These are phyloP conservation scores for Fusarium falciforme DNA, from an alignment of 2,329 filamentous ascomycete species.

Conservation along the genomic window DNA sequence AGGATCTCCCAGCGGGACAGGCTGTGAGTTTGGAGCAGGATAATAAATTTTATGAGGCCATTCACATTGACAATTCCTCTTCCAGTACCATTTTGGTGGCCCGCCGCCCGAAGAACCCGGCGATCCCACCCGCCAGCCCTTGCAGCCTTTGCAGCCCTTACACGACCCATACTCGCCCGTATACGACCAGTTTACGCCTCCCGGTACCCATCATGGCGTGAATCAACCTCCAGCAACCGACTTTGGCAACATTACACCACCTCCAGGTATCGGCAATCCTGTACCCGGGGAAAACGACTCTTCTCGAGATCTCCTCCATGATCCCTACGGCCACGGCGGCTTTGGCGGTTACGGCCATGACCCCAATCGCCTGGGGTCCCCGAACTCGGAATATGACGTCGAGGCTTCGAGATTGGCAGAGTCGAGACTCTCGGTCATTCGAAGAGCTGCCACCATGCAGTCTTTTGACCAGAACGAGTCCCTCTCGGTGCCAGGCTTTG, in stretches of 20 bases:
- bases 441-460: conserved; percentile 28
- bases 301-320: conserved; percentile 30
- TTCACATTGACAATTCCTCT: not conserved
- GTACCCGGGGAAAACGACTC: conserved; percentile 32
- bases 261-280: conserved; percentile 24
- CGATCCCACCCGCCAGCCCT: conserved; percentile 15
- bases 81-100: conserved; percentile 33
- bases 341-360: conserved; percentile 32
- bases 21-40: conserved; percentile 25
- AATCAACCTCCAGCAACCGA: not conserved
- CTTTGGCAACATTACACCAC: conserved; percentile 2
- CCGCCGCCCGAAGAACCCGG: conserved; percentile 25
- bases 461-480: conserved; percentile 27
- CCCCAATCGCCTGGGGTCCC: conserved; percentile 12
- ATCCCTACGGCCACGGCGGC: conserved; percentile 23
- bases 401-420: conserved; percentile 30
- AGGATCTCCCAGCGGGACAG: conserved; percentile 37
- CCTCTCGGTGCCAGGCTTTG: conserved; percentile 28
- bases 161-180: conserved; percentile 31
- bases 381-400: conserved; percentile 28
- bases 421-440: conserved; percentile 29
- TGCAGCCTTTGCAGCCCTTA: conserved; percentile 7
- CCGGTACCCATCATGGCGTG: conserved; percentile 1
- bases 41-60: not conserved
- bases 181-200: not conserved